Evolutionary conservation across 2,329 filamentous ascomycete species (phyloP), one percentile per base, ranked within the genome.

Genomic region (Diaporthe eres): DNA sequence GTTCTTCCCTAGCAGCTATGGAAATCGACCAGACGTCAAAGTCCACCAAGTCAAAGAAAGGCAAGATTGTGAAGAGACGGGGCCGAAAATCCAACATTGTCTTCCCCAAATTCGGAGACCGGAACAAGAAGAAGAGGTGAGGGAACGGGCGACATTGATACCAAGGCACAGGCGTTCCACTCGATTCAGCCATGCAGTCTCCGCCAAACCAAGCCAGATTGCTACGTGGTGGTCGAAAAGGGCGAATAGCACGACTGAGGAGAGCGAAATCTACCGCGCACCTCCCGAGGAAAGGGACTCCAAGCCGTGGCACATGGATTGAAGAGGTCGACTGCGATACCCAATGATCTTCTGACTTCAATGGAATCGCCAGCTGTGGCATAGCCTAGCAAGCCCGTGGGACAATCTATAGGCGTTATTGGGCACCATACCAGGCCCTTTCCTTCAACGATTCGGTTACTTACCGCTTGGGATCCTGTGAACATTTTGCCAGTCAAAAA

Each of bases 81-180:
- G 85, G 84, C 78, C 90, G 88, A 82, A 90, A 88, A 79, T 85
- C 87, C 55, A 86, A 86, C 76, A 92, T 93, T 76, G 90, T 91
- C 31, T 93, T 93, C 77, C 87, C 87, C 72, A 91, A 88, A 80
- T 91, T 89, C 81, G 88, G 88, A 77, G 88, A 90, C 75, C 86
- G 87, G 77, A 82, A 86, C 78, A 85, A 84, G 72, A 87, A 85
- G 80, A 88, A 86, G 83, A 86, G 84, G 65, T 70, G 80, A 60
- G 71, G 72, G 77, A 77, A 68, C n/a, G 31, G 44, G 19, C 58
- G 65, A 44, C 63, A 28, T 58, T 65, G 44, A 55, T 39, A 44
- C 60, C 60, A 61, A 37, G 44, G 31, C 49, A 19, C 19, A 47
- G 37, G n/a, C 25, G 37, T 28, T 34, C 31, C 31, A 12, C n/a